phyloP scores from a whole-genome alignment of 2,329 filamentous ascomycete genomes.

The Arthrocladium fulminans region DNA sequence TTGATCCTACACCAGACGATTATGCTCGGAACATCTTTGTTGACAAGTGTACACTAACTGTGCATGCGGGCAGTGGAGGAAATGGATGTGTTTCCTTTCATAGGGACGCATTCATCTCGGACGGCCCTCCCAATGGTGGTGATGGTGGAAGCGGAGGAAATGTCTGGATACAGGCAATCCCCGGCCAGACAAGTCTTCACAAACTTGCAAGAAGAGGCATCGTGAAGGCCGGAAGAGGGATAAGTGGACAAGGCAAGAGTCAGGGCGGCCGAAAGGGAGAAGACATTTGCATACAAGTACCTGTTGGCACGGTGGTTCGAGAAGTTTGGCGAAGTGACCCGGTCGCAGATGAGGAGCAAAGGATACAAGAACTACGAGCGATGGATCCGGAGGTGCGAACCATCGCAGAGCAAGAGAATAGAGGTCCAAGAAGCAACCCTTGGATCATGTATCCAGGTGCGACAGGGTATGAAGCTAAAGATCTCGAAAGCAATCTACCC shows the following conservation, averaged over 20 bases:
- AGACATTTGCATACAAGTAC: slow-evolving; percentile 80
- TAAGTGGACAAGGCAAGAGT: slow-evolving; percentile 40
- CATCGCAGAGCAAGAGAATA: slow-evolving; percentile 23
- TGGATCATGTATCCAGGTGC: slow-evolving; percentile 83
- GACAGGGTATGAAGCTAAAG: slow-evolving; percentile 12
- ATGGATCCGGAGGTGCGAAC: slow-evolving; percentile 33
- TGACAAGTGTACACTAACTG: slow-evolving; percentile 69
- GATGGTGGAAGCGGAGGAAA: slow-evolving; percentile 88
- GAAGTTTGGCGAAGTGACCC: slow-evolving; percentile 75
- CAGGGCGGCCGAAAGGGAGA: slow-evolving; percentile 66
- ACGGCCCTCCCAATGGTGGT: slow-evolving; percentile 88
- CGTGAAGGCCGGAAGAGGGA: slow-evolving; percentile 37
- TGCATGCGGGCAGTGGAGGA: slow-evolving; percentile 74
- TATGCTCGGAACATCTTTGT: slow-evolving; percentile 76
- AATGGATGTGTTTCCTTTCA: slow-evolving; percentile 92
- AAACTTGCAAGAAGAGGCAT: slow-evolving; percentile 74
- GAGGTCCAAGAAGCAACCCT: slow-evolving; percentile 48
- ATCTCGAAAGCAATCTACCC: slow-evolving; percentile 15
- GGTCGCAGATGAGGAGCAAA: slow-evolving; percentile 55
- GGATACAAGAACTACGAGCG: slow-evolving; percentile 23
- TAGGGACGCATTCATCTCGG: slow-evolving; percentile 77
- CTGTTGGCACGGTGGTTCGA: slow-evolving; percentile 80
- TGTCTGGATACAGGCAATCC: slow-evolving; percentile 86
- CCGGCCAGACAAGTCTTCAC: slow-evolving; percentile 84
- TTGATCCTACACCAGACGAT: slow-evolving; percentile 76